Evolutionary conservation across 768 basidiomycete genomes (phyloP), one percentile per base, ranked within the genome.

Genomic region (Antrodiella citrinella): DNA sequence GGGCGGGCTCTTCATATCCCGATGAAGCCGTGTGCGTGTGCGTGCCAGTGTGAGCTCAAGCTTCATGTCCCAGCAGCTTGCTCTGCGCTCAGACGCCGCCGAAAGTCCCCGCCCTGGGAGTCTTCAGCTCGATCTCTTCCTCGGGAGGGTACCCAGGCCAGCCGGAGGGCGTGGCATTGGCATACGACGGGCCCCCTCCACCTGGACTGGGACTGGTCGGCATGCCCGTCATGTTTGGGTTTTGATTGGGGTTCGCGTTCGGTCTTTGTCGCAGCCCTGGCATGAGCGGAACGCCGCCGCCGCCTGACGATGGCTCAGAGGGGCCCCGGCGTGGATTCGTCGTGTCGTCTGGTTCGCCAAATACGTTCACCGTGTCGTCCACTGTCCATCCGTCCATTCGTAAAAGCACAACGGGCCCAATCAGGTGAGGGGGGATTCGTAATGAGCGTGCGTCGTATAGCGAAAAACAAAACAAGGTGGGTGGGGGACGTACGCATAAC

Each of bases 81-180:
- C n/a, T n/a, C n/a, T n/a, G n/a, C n/a, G 30, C 30, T 35, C 30
- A 35, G 15, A 35, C 30, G 7, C 15, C 30, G 7, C 30, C 30
- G 30, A 35, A 35, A 35, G 30, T 15, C 30, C 30, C 30, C 30
- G 30, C 30, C 30, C 30, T 35, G 19, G 59, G 57, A 22, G 59
- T 57, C 20, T 22, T 43, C 53, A 65, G 53, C 50, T 65, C 64
- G 53, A 65, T 60, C 51, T 62, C 64, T 45, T 65, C 64, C 26
- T 15, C 30, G 15, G 30, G 30, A 7, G 30, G 7, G 30, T 35
- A 35, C 30, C 7, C 30, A 35, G 7, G 7, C 30, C n/a, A n/a
- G n/a, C 30, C 40, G 42, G 47, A 25, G 7, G 46, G n/a, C 42
- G 45, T 13, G 25, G 21, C 21, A 42, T 2, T 15, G 19, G 7